Evolutionary conservation across 2,329 filamentous ascomycete genomes (phyloP).

Genomic region (Exophiala aquamarina): DNA sequence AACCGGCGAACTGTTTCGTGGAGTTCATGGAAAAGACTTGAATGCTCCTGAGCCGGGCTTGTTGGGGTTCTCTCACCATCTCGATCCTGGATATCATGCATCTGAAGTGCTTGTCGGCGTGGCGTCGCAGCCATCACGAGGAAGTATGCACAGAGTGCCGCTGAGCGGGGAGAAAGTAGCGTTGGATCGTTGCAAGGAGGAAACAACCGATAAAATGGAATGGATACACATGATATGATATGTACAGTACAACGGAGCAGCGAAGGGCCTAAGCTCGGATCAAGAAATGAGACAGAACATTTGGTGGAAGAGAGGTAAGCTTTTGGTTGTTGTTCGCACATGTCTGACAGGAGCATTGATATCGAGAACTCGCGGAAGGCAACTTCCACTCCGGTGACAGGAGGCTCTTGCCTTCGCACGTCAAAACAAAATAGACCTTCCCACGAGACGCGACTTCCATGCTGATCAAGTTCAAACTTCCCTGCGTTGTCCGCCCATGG

Average conservation of each 20-base stretch:
- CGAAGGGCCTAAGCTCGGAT: neutral
- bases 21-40: slow-evolving; percentile 35
- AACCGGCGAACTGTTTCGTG: slow-evolving; percentile 13
- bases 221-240: slow-evolving; percentile 1
- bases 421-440: too few relatives aligned
- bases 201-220: neutral
- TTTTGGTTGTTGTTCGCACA: neutral
- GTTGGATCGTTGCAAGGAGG: neutral
- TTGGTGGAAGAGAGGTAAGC: neutral
- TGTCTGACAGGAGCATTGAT: slow-evolving; percentile 1
- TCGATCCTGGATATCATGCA: neutral
- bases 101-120: neutral
- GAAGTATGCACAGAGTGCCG: too few relatives aligned
- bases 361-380: neutral
- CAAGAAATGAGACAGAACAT: neutral
- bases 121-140: neutral
- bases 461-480: too few relatives aligned
- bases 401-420: neutral
- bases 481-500: too few relatives aligned
- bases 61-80: neutral
- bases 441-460: too few relatives aligned
- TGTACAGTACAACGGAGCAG: neutral
- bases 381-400: neutral
- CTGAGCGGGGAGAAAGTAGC: neutral
- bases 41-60: neutral